Conservation (phyloP, 257 asterid genomes). For the Capsicum pubescens region DNA sequence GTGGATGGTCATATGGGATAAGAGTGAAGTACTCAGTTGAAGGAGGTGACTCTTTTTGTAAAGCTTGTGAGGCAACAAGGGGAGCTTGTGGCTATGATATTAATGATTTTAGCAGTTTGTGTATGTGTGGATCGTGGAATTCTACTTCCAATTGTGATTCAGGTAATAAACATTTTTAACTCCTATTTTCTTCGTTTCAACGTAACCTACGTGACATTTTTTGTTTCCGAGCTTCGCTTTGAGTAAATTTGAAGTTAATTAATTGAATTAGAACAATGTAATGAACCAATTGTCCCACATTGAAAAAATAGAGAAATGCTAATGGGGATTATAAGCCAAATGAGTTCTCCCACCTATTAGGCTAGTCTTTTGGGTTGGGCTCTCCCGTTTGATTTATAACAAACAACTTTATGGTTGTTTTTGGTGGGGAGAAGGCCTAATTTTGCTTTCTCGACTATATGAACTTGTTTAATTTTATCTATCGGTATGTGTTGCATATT, state of each 20-base stretch:
- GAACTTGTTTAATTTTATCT: too few relatives aligned
- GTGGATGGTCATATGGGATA: slow-evolving; percentile 85
- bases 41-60: slow-evolving; percentile 66
- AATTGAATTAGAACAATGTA: too few relatives aligned
- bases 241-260: too few relatives aligned
- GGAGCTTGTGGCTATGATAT: slow-evolving; percentile 81
- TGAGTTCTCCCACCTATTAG: too few relatives aligned
- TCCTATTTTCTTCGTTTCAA: not conserved
- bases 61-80: slow-evolving; percentile 88
- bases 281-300: too few relatives aligned
- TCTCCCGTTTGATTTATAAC: too few relatives aligned
- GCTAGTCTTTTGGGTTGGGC: too few relatives aligned
- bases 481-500: too few relatives aligned
- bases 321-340: too few relatives aligned
- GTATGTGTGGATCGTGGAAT: slow-evolving; percentile 86
- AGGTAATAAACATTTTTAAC: slow-evolving; percentile 41
- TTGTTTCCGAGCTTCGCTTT: not conserved
- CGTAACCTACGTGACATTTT: not conserved
- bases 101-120: slow-evolving; percentile 50
- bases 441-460: too few relatives aligned
- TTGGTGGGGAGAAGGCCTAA: not conserved
- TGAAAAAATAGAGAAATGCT: too few relatives aligned
- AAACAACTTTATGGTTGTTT: too few relatives aligned
- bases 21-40: slow-evolving; percentile 68
- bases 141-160: slow-evolving; percentile 88